Evolutionary conservation across 2,329 filamentous ascomycete species (phyloP), one percentile per base, ranked within the genome.

Genomic region (Aureobasidium sp.): DNA sequence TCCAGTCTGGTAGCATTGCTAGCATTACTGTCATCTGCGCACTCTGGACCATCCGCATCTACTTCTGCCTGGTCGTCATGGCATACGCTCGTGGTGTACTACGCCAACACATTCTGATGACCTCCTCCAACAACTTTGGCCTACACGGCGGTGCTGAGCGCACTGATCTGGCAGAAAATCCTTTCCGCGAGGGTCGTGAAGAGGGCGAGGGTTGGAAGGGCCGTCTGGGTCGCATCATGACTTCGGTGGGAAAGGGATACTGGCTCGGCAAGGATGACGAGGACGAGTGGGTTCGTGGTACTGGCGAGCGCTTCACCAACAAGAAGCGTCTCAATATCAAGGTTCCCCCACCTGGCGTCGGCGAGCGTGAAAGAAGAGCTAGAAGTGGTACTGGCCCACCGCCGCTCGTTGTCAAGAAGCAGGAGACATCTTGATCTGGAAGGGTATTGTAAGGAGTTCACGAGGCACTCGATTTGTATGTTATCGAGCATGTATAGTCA

Each of bases 51-150:
- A 79, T 96, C 44, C 83, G 92, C 34, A 74, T 91, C 34, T 97
- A 97, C 77, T 92, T 96, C 68, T 85, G 89, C 67, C 78, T 96
- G 41, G 82, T 97, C 59, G 85, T 96, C 72, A 85, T 96, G 75
- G 85, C 90, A 7, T 94, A 89, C 73, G 90, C 92, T 3, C 84
- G 90, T 65, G 84, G 87, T 70, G 87, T 90, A 16, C 76, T 97
- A 54, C 83, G 89, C 63, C 85, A 86, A 67, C 85, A 90, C 71
- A 80, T 88, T 54, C 76, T 81, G 34, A 69, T 70, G 36, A 75
- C 71, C 65, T 69, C 69, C 10, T 63, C 66, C 14, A 55, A 60
- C 39, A 61, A 59, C 21, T 62, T 66, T 62, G 60, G 61, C 61
- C 21, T 78, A 77, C 74, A 75, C 57, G 68, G 77, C 62, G 73